phyloP scores from a whole-genome alignment of 169 alveolate species.

The Plasmodium cynomolgi region DNA sequence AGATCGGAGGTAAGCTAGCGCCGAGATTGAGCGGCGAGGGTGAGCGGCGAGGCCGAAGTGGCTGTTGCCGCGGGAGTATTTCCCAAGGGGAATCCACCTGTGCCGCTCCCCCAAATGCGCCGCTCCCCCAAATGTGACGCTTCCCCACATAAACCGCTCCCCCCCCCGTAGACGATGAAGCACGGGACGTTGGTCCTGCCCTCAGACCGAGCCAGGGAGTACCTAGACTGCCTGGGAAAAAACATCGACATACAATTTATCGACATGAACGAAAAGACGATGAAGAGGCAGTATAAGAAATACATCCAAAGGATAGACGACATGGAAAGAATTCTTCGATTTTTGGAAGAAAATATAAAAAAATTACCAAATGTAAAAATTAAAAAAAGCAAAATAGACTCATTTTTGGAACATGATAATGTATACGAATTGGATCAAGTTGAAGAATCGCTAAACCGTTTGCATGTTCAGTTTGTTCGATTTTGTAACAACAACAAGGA shows the following conservation, averaged over 20 bases:
- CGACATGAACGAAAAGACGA: conserved; percentile 89
- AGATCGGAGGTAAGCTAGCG: conserved; percentile 42
- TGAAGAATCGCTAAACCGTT: conserved; percentile 88
- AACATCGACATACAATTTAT: conserved; percentile 89
- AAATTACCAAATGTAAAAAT: conserved; percentile 84
- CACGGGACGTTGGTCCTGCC: conserved; percentile 94
- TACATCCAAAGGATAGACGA: conserved; percentile 93
- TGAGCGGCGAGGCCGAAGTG: background rate
- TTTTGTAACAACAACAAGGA: conserved; percentile 89
- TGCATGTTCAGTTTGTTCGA: conserved; percentile 91
- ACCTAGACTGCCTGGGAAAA: conserved; percentile 89
- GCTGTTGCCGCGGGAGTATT: too few relatives aligned
- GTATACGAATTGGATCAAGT: conserved; percentile 89
- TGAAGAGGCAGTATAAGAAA: conserved; percentile 91
- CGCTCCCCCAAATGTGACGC: background rate
- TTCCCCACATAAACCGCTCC: background rate
- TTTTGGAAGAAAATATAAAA: conserved; percentile 85
- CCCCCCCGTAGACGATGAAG: conserved; percentile 84
- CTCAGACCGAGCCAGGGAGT: conserved; percentile 91
- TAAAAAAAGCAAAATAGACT: conserved; percentile 85
- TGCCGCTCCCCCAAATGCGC: background rate
- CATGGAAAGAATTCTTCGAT: conserved; percentile 92
- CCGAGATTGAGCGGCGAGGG: background rate
- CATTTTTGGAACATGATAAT: conserved; percentile 86
- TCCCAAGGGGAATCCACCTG: background rate